Percentiles rank a stretch among this genome's conserved stretches.
phyloP scores from a whole-genome alignment of 1,139 yeast genomes.

The Geotrichum fermentans region DNA sequence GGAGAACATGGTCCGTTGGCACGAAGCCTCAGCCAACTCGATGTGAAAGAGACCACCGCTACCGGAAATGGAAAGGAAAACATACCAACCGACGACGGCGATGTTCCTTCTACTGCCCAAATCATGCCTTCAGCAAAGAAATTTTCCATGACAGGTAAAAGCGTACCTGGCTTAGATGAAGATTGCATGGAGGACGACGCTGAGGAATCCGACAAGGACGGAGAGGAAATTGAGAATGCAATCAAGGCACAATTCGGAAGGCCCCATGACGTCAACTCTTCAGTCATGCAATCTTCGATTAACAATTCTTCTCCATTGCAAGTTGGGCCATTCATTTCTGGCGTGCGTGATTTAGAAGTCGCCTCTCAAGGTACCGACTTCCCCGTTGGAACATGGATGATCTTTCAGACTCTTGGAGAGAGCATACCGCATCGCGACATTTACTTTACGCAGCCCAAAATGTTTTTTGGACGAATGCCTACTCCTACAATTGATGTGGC shows the following conservation, averaged over 20 bases:
- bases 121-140: not conserved
- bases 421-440: conserved; percentile 47
- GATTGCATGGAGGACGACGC: conserved; percentile 11
- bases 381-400: conserved; percentile 49
- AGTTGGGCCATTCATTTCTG: conserved; percentile 17
- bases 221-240: conserved; percentile 15
- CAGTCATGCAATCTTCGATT: conserved; percentile 11
- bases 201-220: conserved; percentile 18
- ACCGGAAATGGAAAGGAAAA: not conserved
- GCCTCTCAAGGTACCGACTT: conserved; percentile 25
- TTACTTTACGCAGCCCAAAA: conserved; percentile 38
- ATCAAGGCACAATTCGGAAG: not conserved
- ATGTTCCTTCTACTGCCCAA: conserved; percentile 6
- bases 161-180: conserved; percentile 7
- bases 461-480: conserved; percentile 35
- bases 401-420: conserved; percentile 43
- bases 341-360: conserved; percentile 27
- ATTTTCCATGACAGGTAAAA: conserved; percentile 2
- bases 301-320: conserved; percentile 11
- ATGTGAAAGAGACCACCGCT: not conserved
- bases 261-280: conserved; percentile 11
- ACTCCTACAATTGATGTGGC: conserved; percentile 44
- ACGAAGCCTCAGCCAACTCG: conserved; percentile 5
- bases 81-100: not conserved
- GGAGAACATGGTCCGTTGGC: conserved; percentile 2